Evolutionary conservation across 176 grass and related monocot species (phyloP), one percentile per base, ranked within the genome.

Genomic region (Chrysopogon serrulatus): DNA sequence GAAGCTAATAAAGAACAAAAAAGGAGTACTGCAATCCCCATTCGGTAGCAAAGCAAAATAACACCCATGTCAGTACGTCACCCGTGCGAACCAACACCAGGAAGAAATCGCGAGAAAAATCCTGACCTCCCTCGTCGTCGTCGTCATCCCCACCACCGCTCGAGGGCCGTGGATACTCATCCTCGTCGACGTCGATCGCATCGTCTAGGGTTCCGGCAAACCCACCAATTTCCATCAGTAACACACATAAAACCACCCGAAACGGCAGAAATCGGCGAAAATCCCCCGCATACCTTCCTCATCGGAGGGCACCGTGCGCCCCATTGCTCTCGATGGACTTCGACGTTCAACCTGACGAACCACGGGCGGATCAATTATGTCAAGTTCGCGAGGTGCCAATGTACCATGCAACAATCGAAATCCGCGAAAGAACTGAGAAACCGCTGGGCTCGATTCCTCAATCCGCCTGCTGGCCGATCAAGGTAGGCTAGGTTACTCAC

Each of bases 121-220:
- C 44, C 54, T 68, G 64, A 81, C 91, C 96, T 16, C 91, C 95
- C 1, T 97, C 95, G 3, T 95, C 96, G 23, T 95, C 92, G 0
- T 88, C 89, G 0, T 90, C 92, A 10, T 90, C 85, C 8, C 92
- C 94, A 6, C 81, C 91, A 14, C 65, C 82, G 77, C 0, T 19
- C 14, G 81, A 79, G 4, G 74, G 48, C 62, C 80, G 71, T 33
- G 82, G 75, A 19, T 91, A 84, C 34, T 91, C 4, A 3, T 53
- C 87, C 42, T 99, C 93, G 8, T 92, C 92, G 27, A 63, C 85
- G 49, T 90, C 88, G 7, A 90, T 44, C 37, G 94, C 95, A 51
- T 91, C 90, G 76, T 71, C 68, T 77, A 81, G 83, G 35, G 73
- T 90, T 86, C 53, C 12, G 84, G 10, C 35, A 86, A 71, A 43